Evolutionary conservation across 345 rosid species (phyloP).

Genomic region (Salix brachista): DNA sequence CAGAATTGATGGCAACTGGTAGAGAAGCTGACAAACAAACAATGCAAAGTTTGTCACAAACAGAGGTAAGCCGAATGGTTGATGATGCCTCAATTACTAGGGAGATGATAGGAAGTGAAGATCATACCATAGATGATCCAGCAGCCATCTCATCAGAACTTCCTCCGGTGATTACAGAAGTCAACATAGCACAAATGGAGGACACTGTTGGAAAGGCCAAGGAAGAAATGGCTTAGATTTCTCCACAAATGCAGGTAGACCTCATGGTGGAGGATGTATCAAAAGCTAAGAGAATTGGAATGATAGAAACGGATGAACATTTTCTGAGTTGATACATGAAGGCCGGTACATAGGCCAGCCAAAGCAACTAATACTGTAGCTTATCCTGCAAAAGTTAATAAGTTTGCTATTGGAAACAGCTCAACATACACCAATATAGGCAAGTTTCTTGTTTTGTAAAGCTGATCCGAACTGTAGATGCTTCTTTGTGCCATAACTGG

Average conservation of each 20-base stretch:
- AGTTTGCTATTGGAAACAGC: conserved; percentile 16
- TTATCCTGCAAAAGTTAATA: conserved; percentile 6
- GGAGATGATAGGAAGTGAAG: conserved; percentile 8
- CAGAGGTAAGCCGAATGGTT: not conserved
- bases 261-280: not conserved
- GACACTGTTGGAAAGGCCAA: conserved; percentile 17
- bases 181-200: conserved; percentile 3
- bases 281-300: conserved; percentile 7
- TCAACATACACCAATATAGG: conserved; percentile 22
- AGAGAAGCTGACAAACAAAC: not conserved
- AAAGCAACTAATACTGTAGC: conserved; percentile 13
- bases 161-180: conserved; percentile 34
- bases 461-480: conserved; percentile 26
- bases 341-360: conserved; percentile 8
- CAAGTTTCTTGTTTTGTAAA: conserved; percentile 14
- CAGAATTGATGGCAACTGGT: conserved; percentile 13
- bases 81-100: conserved; percentile 1
- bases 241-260: not conserved
- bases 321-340: not conserved
- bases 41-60: not conserved
- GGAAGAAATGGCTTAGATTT: not conserved
- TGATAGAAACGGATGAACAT: conserved; percentile 3
- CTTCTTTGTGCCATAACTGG: conserved; percentile 24
- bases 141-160: conserved; percentile 78
- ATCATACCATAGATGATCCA: conserved; percentile 47